phyloP scores from a whole-genome alignment of 2,329 filamentous ascomycete genomes.

The Stachybotrys elegans region DNA sequence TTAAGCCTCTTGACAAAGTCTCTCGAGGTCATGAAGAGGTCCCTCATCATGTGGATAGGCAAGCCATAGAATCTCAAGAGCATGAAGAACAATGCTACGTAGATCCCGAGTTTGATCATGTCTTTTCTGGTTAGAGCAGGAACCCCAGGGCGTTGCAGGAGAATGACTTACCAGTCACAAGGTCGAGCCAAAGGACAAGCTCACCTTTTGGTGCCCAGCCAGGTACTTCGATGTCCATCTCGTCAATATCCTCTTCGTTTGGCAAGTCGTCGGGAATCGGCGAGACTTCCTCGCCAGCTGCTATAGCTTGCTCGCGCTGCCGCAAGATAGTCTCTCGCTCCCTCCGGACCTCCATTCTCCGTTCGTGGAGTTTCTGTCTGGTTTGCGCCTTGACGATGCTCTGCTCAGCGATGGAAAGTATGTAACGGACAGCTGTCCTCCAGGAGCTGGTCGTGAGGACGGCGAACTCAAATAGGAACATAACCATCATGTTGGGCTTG shows the following conservation, averaged over 20 bases:
- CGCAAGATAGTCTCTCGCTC: slow-evolving; percentile 48
- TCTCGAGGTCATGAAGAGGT: slow-evolving; percentile 88
- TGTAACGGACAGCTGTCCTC: slow-evolving; percentile 75
- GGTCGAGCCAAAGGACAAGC: slow-evolving; percentile 83
- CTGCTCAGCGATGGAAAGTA: slow-evolving; percentile 72
- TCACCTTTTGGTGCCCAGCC: slow-evolving; percentile 96
- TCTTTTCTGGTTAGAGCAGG: slow-evolving; percentile 44
- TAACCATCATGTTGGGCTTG: slow-evolving; percentile 98
- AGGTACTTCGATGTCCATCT: slow-evolving; percentile 90
- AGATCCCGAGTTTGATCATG: slow-evolving; percentile 85
- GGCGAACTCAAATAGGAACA: slow-evolving; percentile 98
- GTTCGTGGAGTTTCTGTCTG: slow-evolving; percentile 59
- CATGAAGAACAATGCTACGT: slow-evolving; percentile 87
- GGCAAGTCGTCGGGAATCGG: slow-evolving; percentile 46
- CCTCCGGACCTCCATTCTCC: slow-evolving; percentile 62
- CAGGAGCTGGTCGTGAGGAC: slow-evolving; percentile 75
- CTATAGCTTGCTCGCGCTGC: slow-evolving; percentile 28
- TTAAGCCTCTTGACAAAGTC: slow-evolving; percentile 88
- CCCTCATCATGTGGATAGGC: slow-evolving; percentile 93
- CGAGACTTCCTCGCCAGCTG: slow-evolving; percentile 54
- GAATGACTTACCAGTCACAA: slow-evolving; percentile 63
- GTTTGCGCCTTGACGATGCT: slow-evolving; percentile 72
- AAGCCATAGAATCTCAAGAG: slow-evolving; percentile 91
- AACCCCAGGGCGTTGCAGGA: background rate
- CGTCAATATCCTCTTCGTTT: slow-evolving; percentile 73